A percentile compares a stretch with the other conserved stretches of the same genome.
phyloP scores from a whole-genome alignment of 2,329 filamentous ascomycete species.

The Helminthosporium solani region DNA sequence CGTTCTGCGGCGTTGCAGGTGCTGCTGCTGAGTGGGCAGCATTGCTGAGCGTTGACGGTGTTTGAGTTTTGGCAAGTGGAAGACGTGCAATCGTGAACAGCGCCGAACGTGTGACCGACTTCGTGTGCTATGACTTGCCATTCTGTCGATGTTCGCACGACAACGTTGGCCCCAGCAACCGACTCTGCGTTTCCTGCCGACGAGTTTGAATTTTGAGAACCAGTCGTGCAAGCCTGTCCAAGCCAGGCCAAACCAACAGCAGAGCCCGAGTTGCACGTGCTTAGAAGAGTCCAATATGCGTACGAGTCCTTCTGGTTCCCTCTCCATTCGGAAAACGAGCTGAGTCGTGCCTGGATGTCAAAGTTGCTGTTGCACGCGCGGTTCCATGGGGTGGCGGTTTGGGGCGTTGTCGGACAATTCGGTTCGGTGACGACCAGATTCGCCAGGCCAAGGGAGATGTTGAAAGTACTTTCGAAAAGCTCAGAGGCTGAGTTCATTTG shows the following conservation, averaged over 20 bases:
- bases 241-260: slow-evolving; percentile 94
- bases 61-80: slow-evolving; percentile 66
- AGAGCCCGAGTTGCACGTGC: slow-evolving; percentile 74
- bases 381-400: slow-evolving; percentile 78
- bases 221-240: slow-evolving; percentile 75
- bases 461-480: slow-evolving; percentile 88
- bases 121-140: slow-evolving; percentile 98
- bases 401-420: slow-evolving; percentile 70
- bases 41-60: slow-evolving; percentile 62
- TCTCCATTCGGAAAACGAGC: slow-evolving; percentile 86
- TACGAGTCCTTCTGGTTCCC: slow-evolving; percentile 75
- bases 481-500: slow-evolving; percentile 84
- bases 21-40: slow-evolving; percentile 71
- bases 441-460: slow-evolving; percentile 86
- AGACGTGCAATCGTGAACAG: slow-evolving; percentile 85
- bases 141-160: slow-evolving; percentile 77
- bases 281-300: slow-evolving; percentile 90
- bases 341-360: slow-evolving; percentile 75
- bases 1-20: slow-evolving; percentile 73
- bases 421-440: slow-evolving; percentile 77
- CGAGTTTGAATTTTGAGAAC: slow-evolving; percentile 49
- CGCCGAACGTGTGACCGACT: slow-evolving; percentile 90
- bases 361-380: slow-evolving; percentile 63
- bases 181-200: slow-evolving; percentile 61
- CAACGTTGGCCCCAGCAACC: slow-evolving; percentile 84